Conservation (phyloP, 768 basidiomycete species). For the Termitomyces sp. region DNA sequence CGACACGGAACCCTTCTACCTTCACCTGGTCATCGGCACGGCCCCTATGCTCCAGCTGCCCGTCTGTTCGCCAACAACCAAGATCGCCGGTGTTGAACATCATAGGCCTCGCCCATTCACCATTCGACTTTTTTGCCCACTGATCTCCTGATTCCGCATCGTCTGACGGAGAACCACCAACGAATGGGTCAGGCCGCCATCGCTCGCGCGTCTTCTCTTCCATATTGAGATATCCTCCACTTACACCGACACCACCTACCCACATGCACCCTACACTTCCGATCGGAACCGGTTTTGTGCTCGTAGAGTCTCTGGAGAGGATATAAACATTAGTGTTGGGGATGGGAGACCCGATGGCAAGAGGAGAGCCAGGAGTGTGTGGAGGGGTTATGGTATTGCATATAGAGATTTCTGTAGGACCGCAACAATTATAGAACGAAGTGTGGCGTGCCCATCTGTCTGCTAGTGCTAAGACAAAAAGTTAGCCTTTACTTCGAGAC, state of each 20-base stretch:
- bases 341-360: conserved; percentile 44
- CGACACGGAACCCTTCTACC: conserved; percentile 61
- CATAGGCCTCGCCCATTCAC: conserved; percentile 22
- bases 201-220: conserved; percentile 49
- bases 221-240: conserved; percentile 49
- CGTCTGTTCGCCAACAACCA: conserved; percentile 47
- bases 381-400: conserved; percentile 43
- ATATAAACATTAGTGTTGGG: conserved; percentile 43
- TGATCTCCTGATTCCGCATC: conserved; percentile 23
- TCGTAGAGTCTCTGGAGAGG: conserved; percentile 28
- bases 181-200: conserved; percentile 46
- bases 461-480: conserved; percentile 21
- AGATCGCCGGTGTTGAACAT: conserved; percentile 68
- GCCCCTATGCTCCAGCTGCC: conserved; percentile 51
- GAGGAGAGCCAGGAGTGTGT: conserved; percentile 30
- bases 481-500: neutral
- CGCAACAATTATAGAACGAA: conserved; percentile 45
- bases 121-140: conserved; percentile 3
- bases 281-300: conserved; percentile 24
- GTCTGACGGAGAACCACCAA: conserved; percentile 21
- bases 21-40: conserved; percentile 62
- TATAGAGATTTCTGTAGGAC: conserved; percentile 50
- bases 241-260: conserved; percentile 58
- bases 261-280: conserved; percentile 45
- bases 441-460: conserved; percentile 38